phyloP scores from a whole-genome alignment of 1,139 yeast species.

The Lodderomyces margitis region DNA sequence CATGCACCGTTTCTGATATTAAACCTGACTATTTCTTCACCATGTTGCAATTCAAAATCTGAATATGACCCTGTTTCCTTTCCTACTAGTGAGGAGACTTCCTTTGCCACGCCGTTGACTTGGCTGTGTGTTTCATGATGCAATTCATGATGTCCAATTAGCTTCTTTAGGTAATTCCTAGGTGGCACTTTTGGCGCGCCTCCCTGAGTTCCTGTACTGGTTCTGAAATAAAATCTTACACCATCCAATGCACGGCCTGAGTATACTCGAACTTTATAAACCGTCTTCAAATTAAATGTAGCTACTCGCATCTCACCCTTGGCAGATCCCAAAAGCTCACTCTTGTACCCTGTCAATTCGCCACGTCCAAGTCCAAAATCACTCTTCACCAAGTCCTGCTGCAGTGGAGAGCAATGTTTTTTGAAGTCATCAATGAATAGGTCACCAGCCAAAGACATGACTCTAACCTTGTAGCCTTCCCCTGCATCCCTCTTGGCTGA shows the following conservation, averaged over 20 bases:
- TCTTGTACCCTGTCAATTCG: conserved; percentile 42
- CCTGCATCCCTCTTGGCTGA: conserved; percentile 28
- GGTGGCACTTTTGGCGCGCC: conserved; percentile 44
- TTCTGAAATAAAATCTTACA: conserved; percentile 29
- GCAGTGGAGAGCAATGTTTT: conserved; percentile 18
- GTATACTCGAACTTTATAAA: conserved; percentile 56
- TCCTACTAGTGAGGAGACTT: conserved; percentile 50
- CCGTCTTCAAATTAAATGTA: conserved; percentile 29
- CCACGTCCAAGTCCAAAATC: conserved; percentile 45
- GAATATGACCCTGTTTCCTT: conserved; percentile 55
- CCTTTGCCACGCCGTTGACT: neutral
- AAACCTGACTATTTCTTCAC: conserved; percentile 61
- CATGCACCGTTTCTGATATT: conserved; percentile 76
- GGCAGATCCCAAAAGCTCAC: conserved; percentile 41
- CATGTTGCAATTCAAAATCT: conserved; percentile 54
- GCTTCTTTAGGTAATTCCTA: conserved; percentile 41
- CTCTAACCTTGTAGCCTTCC: conserved; percentile 47
- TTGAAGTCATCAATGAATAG: conserved; percentile 31
- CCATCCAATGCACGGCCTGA: conserved; percentile 85
- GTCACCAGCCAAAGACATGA: conserved; percentile 47
- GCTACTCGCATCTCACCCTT: conserved; percentile 21
- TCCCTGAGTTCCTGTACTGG: neutral
- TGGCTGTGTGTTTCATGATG: neutral
- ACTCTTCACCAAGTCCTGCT: conserved; percentile 24
- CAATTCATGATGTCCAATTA: conserved; percentile 18